phyloP scores from a whole-genome alignment of 2,329 filamentous ascomycete genomes.

The Endocalyx cinctus region DNA sequence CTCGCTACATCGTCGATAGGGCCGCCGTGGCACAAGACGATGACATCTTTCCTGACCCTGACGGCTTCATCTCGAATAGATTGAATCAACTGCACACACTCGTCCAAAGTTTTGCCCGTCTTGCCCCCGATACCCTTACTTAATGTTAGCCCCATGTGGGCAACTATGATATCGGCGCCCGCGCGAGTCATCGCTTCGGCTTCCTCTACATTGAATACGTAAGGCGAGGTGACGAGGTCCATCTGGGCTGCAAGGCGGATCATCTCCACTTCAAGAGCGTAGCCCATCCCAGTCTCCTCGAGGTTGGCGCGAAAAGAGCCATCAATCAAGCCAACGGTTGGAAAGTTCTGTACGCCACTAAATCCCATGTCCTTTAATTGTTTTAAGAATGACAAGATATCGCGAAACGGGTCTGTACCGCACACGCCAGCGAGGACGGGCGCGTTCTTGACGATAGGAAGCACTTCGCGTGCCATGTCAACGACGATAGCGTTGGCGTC shows the following conservation, averaged over 20 bases:
- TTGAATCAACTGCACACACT: slow-evolving; percentile 59
- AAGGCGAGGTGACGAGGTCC: slow-evolving; percentile 63
- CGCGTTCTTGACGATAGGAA: slow-evolving; percentile 58
- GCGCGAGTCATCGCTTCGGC: slow-evolving; percentile 57
- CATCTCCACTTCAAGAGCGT: slow-evolving; percentile 62
- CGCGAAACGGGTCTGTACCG: slow-evolving; percentile 64
- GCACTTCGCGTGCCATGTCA: slow-evolving; percentile 64
- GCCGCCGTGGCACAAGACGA: slow-evolving; percentile 67
- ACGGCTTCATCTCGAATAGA: slow-evolving; percentile 58
- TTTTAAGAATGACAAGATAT: slow-evolving; percentile 54
- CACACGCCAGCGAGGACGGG: slow-evolving; percentile 69
- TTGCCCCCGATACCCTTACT: slow-evolving; percentile 60
- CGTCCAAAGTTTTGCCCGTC: slow-evolving; percentile 57
- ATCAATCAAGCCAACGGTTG: slow-evolving; percentile 67
- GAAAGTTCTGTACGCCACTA: slow-evolving; percentile 68
- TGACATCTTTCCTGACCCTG: slow-evolving; percentile 51
- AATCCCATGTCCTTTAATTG: slow-evolving; percentile 61
- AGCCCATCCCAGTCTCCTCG: slow-evolving; percentile 70
- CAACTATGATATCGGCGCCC: slow-evolving; percentile 63
- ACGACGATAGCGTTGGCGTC: slow-evolving; percentile 67
- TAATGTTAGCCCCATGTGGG: slow-evolving; percentile 65
- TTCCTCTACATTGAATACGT: slow-evolving; percentile 62
- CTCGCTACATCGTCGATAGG: slow-evolving; percentile 62
- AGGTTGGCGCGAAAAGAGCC: slow-evolving; percentile 61
- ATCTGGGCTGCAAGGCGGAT: slow-evolving; percentile 54